Evolutionary conservation across 2,329 filamentous ascomycete genomes (phyloP), one percentile per base, ranked within the genome.

Genomic region (Pseudogymnoascus sp.): DNA sequence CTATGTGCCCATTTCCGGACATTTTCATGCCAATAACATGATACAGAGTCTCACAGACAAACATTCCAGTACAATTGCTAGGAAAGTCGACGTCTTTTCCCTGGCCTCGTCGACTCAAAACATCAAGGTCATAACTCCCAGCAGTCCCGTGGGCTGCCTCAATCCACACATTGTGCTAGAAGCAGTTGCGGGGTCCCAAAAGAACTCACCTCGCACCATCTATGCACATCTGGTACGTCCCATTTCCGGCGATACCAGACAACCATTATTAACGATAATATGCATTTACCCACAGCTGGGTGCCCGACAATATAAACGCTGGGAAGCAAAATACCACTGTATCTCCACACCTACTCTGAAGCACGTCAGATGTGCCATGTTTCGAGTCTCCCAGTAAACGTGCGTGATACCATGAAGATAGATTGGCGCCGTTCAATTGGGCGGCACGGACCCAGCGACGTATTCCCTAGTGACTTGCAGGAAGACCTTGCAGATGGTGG

Each of bases 251-350:
- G 13, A 52, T 52, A 18, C 45, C 45, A 52, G 45, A 12, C 42
- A 48, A 25, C 25, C 42, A 48, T 55, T n/a, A 9, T 12, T 7
- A 3, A 12, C n/a, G n/a, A 6, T 4, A 4, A 55, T 18, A 55
- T 55, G 45, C 45, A 55, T 55, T 31, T 10, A 31, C 27, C 45
- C 27, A 55, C n/a, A 5, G n/a, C 27, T n/a, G n/a, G n/a, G 4
- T 13, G 45, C 8, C 21, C 13, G n/a, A 18, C 45, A 52, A 31
- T 18, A 18, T n/a, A 33, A 15, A 15, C 27, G 4, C 27, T 55
- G 27, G 27, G 45, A 55, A 6, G n/a, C 45, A 55, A 55, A 55
- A 55, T 55, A 4, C 45, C 45, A 55, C n/a, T 55, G 45, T 55
- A 55, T 55, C 45, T 31, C 45, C 45, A 55, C 45, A 55, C 45